These are phyloP conservation scores for Xylariaceae sp. DNA, from an alignment of 2,329 filamentous ascomycete species.

Conservation along the genomic window DNA sequence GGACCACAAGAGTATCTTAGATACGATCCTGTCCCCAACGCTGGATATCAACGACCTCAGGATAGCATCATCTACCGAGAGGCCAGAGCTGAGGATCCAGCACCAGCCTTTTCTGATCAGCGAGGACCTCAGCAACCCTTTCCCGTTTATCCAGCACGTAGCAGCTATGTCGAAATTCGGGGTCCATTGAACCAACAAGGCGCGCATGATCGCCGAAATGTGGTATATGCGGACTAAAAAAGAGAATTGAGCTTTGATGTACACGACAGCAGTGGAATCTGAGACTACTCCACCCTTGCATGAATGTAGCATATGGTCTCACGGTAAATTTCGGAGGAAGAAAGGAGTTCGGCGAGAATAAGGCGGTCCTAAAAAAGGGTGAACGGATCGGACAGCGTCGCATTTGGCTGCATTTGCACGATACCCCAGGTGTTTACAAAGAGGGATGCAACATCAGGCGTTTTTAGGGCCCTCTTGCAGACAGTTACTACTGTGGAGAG, in stretches of 20 bases:
- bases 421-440: conserved; percentile 22
- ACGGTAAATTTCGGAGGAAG: too few relatives aligned
- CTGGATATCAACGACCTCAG: conserved; percentile 1
- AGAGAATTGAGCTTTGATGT: background rate
- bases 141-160: conserved; percentile 16
- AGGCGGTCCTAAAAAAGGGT: conserved; percentile 6
- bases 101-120: conserved; percentile 10
- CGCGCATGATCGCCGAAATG: conserved; percentile 16
- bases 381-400: too few relatives aligned
- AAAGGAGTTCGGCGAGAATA: conserved; percentile 11
- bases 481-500: too few relatives aligned
- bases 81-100: conserved; percentile 3
- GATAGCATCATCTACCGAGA: conserved; percentile 9
- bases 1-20: conserved; percentile 9
- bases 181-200: conserved; percentile 15
- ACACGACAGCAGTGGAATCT: background rate
- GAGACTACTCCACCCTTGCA: too few relatives aligned
- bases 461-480: too few relatives aligned
- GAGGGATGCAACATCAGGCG: conserved; percentile 18
- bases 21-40: conserved; percentile 2
- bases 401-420: conserved; percentile 14
- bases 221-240: conserved; percentile 24
- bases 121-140: conserved; percentile 16
- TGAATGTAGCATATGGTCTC: too few relatives aligned
- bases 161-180: conserved; percentile 18